These are phyloP conservation scores for Pascua guehoae DNA, from an alignment of 1,284 basidiomycete genomes.

Conservation along the genomic window DNA sequence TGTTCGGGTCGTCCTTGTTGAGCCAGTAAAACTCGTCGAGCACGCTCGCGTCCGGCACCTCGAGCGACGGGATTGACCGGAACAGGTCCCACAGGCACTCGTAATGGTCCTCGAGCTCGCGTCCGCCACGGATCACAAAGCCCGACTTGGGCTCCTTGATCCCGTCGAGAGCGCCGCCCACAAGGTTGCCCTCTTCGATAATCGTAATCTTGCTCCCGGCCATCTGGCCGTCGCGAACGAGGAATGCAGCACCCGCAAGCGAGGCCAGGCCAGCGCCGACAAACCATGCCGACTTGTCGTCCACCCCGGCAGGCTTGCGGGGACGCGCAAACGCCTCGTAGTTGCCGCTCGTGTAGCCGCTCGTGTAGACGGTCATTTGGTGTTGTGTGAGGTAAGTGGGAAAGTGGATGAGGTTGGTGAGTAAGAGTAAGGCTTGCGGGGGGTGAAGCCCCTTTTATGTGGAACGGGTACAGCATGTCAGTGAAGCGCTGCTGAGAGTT, in stretches of 20 bases:
- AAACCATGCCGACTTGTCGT: conserved; percentile 2
- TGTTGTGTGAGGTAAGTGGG: too few relatives aligned
- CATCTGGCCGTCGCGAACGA: conserved; percentile 5
- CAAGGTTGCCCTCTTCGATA: neutral
- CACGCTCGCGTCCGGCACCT: conserved; percentile 1
- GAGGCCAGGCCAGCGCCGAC: conserved; percentile 1
- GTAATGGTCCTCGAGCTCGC: conserved; percentile 10
- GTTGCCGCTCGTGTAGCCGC: conserved; percentile 1
- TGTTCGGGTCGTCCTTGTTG: conserved; percentile 7
- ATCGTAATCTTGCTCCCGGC: conserved; percentile 1
- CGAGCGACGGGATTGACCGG: conserved; percentile 4
- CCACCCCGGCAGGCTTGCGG: conserved; percentile 1
- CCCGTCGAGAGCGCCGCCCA: conserved; percentile 1
- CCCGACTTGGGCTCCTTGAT: neutral
- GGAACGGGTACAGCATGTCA: too few relatives aligned
- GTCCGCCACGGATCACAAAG: conserved; percentile 3
- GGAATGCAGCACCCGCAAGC: conserved; percentile 4
- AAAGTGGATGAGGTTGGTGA: too few relatives aligned
- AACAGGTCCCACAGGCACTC: conserved; percentile 8
- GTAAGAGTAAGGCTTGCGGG: too few relatives aligned
- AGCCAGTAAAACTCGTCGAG: conserved; percentile 7
- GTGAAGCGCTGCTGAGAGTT: too few relatives aligned
- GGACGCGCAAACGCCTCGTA: conserved; percentile 2
- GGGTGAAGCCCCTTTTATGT: too few relatives aligned
- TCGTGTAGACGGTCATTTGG: neutral